A percentile compares a stretch with the other conserved stretches of the same genome.
These are phyloP conservation scores for Eurotiales sp. DNA, from an alignment of 2,329 filamentous ascomycete genomes.

Conservation along the genomic window DNA sequence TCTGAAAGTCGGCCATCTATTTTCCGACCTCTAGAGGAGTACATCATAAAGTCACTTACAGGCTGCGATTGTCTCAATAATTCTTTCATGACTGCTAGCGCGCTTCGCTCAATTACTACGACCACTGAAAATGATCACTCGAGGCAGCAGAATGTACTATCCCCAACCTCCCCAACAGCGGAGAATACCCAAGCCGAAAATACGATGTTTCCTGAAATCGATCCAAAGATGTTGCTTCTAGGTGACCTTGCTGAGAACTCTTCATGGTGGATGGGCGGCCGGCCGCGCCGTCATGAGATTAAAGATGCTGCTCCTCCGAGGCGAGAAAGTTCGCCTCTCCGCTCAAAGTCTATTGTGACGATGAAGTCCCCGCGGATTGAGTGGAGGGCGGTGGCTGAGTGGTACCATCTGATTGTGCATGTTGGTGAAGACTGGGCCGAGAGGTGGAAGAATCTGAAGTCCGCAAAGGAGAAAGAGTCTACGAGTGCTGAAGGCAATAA, in stretches of 20 bases:
- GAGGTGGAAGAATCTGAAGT: conserved; percentile 43
- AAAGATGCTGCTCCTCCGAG: conserved; percentile 22
- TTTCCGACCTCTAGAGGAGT: conserved; percentile 75
- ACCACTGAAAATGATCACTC: background rate
- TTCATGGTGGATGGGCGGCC: conserved; percentile 71
- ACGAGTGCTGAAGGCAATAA: conserved; percentile 26
- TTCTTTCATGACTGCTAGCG: conserved; percentile 63
- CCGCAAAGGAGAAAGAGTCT: conserved; percentile 42
- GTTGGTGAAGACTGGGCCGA: conserved; percentile 65
- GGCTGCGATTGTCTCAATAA: conserved; percentile 69
- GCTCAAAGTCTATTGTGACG: conserved; percentile 45
- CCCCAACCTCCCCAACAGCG: background rate
- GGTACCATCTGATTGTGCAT: conserved; percentile 69
- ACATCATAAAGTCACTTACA: conserved; percentile 65
- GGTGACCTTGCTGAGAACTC: conserved; percentile 78
- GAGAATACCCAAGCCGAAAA: background rate
- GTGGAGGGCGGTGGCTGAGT: conserved; percentile 67
- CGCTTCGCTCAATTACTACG: conserved; percentile 28
- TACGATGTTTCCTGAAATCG: conserved; percentile 49
- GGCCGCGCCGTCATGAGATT: conserved; percentile 34
- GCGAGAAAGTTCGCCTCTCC: conserved; percentile 30
- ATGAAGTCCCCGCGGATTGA: conserved; percentile 66
- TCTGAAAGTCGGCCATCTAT: conserved; percentile 46
- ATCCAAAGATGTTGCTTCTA: conserved; percentile 69
- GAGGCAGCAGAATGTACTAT: background rate